A percentile compares a stretch with the other conserved stretches of the same genome.
These are phyloP conservation scores for Huntiella abstrusa DNA, from an alignment of 2,329 filamentous ascomycete species.

Conservation along the genomic window DNA sequence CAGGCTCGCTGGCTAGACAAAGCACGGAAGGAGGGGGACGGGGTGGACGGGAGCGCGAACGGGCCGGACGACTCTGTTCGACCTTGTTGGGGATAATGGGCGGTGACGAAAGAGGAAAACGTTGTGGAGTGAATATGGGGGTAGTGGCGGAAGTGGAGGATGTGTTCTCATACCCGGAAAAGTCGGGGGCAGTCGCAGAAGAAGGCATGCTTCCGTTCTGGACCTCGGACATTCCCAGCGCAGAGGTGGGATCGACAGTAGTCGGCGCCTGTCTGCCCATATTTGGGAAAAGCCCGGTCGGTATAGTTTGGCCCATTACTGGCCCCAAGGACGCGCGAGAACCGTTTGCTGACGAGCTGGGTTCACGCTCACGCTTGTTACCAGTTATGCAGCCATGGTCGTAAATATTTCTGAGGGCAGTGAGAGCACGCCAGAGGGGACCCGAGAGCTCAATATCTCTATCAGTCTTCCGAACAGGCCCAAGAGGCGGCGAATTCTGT, in stretches of 20 bases:
- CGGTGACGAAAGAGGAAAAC: slow-evolving; percentile 1
- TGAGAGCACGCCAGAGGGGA: slow-evolving; percentile 39
- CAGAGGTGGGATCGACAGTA: slow-evolving; percentile 41
- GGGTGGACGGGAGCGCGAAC: background rate
- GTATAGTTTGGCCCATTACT: slow-evolving; percentile 13
- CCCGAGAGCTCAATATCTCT: slow-evolving; percentile 44
- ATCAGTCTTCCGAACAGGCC: slow-evolving; percentile 33
- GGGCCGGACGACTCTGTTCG: background rate
- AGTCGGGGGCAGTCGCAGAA: slow-evolving; percentile 22
- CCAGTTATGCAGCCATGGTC: slow-evolving; percentile 42
- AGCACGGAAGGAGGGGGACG: slow-evolving; percentile 1
- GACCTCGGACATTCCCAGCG: slow-evolving; percentile 45
- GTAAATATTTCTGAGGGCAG: slow-evolving; percentile 45
- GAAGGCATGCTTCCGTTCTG: slow-evolving; percentile 31
- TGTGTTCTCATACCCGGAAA: slow-evolving; percentile 20
- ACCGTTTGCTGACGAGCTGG: slow-evolving; percentile 27
- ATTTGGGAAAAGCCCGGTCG: slow-evolving; percentile 7
- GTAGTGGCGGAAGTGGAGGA: background rate
- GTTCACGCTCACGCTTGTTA: slow-evolving; percentile 30
- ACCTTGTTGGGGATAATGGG: background rate
- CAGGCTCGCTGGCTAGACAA: slow-evolving; percentile 3
- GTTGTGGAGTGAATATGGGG: background rate
- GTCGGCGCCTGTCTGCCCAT: slow-evolving; percentile 15
- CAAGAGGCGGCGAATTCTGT: slow-evolving; percentile 29
- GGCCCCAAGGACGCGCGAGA: slow-evolving; percentile 23